Base-by-base conservation (phyloP, 805 yeast genomes). In the Saccharomycopsis fermentans region DNA sequence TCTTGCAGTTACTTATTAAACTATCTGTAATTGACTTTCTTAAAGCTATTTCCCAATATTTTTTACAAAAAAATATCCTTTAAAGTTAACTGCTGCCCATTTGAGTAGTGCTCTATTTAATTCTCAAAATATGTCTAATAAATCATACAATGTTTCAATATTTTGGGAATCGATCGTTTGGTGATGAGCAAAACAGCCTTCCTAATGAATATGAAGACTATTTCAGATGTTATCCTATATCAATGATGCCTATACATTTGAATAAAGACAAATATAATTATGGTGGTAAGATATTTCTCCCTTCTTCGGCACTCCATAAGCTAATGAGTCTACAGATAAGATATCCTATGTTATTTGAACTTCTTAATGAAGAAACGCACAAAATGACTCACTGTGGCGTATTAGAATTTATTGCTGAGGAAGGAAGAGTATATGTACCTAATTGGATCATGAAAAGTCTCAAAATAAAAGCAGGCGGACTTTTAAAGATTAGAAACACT, bases 331-430 rank as follows among this genome's bases (percentile, higher is more conserved):
- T 94, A 48, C 92, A 91, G 68, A 90, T 94, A 59, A 78, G 97
- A 65, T 94, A 94, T 67, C 99, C 99, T 0, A 94, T 94, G 99
- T 77, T 94, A 54, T 94, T 94, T 68, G 87, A 86, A 69, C 73
- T 94, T 40, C 74, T 76, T 35, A 86, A 87, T 58, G 95, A 86
- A 65, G 34, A 14, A n/a, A 19, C 52, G n/a, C 56, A 19, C 6
- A n/a, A 36, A 11, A 50, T 43, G 14, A 89, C 97, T 0, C 96
- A 90, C 69, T 87, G 91, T 54, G 99, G 99, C 68, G 99, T 94
- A 27, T 74, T 94, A 61, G 99, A 94, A 72, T 94, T 94, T 70
- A 86, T 88, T n/a, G 97, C 99, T 0, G 98, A 94, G 68, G 99
- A 94, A 74, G 99, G 99, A 19, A 78, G 99, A 58, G 94, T 82